Conservation (phyloP, 495 filamentous ascomycete genomes). For the Terfezia boudieri region DNA sequence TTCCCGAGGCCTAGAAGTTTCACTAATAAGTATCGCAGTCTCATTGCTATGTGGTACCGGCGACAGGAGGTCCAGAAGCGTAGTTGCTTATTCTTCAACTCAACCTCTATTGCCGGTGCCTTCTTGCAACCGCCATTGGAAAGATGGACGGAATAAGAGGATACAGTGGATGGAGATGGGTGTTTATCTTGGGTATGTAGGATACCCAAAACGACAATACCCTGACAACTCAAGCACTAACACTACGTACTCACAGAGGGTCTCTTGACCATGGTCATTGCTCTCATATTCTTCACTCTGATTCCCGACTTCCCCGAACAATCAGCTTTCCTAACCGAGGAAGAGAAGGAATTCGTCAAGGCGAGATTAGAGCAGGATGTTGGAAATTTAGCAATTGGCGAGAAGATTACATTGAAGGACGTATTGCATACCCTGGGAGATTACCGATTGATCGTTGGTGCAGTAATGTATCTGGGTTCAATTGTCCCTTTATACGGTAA, state of each 20-base stretch:
- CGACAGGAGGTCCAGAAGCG: conserved; percentile 69
- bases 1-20: too few relatives aligned
- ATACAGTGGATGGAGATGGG: conserved; percentile 76
- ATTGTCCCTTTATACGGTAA: conserved; percentile 67
- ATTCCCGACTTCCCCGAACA: conserved; percentile 58
- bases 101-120: conserved; percentile 57
- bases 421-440: conserved; percentile 54
- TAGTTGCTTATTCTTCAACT: conserved; percentile 75
- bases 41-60: conserved; percentile 70
- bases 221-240: neutral
- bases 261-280: conserved; percentile 44
- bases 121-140: conserved; percentile 63
- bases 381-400: conserved; percentile 46
- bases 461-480: conserved; percentile 74
- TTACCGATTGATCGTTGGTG: conserved; percentile 51
- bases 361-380: conserved; percentile 57
- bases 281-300: conserved; percentile 51
- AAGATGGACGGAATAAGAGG: conserved; percentile 51
- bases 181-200: conserved; percentile 28
- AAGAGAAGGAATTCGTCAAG: conserved; percentile 53
- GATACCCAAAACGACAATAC: neutral
- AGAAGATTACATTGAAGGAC: conserved; percentile 38
- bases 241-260: conserved; percentile 31
- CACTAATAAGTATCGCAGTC: neutral
- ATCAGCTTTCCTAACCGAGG: conserved; percentile 42